Conservation (phyloP, 148 eudicot genomes). For the Vaccinium vitisidaea region DNA sequence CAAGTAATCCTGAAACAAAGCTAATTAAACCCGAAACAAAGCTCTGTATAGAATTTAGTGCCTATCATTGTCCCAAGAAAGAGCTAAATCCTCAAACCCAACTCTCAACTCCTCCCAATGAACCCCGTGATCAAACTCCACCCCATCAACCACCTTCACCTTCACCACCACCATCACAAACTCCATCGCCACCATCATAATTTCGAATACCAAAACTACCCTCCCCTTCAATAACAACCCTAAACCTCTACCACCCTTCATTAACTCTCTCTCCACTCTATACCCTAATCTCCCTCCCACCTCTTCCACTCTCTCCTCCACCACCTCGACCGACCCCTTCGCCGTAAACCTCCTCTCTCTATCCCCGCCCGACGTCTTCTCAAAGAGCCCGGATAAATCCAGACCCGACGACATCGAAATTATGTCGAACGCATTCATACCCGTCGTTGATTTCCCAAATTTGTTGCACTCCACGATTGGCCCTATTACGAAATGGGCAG, state of each 20-base stretch:
- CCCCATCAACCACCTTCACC: slow-evolving; percentile 39
- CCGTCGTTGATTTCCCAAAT: slow-evolving; percentile 13
- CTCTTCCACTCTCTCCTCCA: slow-evolving; percentile 52
- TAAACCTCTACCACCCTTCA: slow-evolving; percentile 27
- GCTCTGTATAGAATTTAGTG: background rate
- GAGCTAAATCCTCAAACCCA: slow-evolving; percentile 51
- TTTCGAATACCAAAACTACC: slow-evolving; percentile 36
- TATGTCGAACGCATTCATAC: slow-evolving; percentile 73
- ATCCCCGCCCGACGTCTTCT: slow-evolving; percentile 15
- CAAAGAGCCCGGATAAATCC: slow-evolving; percentile 61
- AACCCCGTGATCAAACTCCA: slow-evolving; percentile 35
- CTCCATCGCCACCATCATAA: slow-evolving; percentile 49
- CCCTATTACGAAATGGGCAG: slow-evolving; percentile 15
- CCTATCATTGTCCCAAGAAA: slow-evolving; percentile 44
- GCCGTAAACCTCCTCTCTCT: slow-evolving; percentile 59
- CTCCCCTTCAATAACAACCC: slow-evolving; percentile 55
- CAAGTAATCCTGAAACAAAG: too few species aligned
- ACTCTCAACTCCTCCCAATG: slow-evolving; percentile 60
- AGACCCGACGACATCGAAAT: slow-evolving; percentile 74
- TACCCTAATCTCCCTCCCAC: slow-evolving; percentile 55
- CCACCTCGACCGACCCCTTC: slow-evolving; percentile 30
- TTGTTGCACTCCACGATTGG: slow-evolving; percentile 35
- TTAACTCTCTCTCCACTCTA: slow-evolving; percentile 38
- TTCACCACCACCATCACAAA: slow-evolving; percentile 58
- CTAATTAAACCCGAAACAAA: too few species aligned